A percentile compares a stretch with the other conserved stretches of the same genome.
Conservation (phyloP, 768 basidiomycete genomes). For the Amanita muscaria region DNA sequence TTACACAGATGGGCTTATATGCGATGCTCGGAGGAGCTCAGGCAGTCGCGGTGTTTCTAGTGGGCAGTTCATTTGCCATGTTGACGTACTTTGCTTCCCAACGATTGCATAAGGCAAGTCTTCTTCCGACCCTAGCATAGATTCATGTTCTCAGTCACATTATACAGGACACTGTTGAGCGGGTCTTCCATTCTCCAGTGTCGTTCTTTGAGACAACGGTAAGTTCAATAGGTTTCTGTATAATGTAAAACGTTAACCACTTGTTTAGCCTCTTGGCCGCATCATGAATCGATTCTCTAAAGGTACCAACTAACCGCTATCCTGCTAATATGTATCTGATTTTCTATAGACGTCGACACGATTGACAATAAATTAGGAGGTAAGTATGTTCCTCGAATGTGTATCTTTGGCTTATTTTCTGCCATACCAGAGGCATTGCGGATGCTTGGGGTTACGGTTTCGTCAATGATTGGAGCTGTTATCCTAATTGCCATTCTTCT, state of each 20-base stretch:
- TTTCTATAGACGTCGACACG: constrained; percentile 57
- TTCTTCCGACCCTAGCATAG: no score
- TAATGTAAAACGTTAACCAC: constrained; percentile 6
- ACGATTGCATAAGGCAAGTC: constrained; percentile 46
- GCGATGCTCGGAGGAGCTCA: constrained; percentile 64
- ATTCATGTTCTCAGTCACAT: background rate
- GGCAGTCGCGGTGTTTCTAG: constrained; percentile 58
- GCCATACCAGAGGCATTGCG: constrained; percentile 74
- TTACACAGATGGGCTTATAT: constrained; percentile 69
- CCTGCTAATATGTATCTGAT: background rate
- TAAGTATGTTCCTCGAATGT: constrained; percentile 69
- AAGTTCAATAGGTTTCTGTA: constrained; percentile 14
- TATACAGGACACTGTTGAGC: constrained; percentile 46
- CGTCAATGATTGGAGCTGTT: constrained; percentile 63
- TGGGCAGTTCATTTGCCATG: constrained; percentile 55
- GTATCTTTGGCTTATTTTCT: no score
- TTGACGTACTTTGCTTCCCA: constrained; percentile 76
- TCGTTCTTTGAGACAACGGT: constrained; percentile 85
- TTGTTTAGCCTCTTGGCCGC: constrained; percentile 60
- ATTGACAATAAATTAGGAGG: no score
- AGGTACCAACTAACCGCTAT: constrained; percentile 25
- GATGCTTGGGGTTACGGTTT: constrained; percentile 57
- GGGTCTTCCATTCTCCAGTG: constrained; percentile 81
- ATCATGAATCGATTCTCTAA: constrained; percentile 90
- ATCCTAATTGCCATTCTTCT: constrained; percentile 70